These are phyloP conservation scores for Ascochyta viciae-villosae DNA, from an alignment of 2,329 filamentous ascomycete species.

Conservation along the genomic window DNA sequence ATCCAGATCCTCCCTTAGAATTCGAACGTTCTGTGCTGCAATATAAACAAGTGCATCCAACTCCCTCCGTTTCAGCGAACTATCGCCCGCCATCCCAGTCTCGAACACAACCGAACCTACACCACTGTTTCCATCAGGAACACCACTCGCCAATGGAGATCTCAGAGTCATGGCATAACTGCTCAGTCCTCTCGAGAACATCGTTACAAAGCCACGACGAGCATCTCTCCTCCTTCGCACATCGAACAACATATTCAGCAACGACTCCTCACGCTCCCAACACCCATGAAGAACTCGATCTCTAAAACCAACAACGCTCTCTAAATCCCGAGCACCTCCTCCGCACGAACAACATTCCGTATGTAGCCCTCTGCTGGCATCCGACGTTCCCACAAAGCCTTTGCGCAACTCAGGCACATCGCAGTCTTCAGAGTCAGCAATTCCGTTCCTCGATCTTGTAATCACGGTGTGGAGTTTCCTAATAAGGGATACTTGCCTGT, in stretches of 20 bases:
- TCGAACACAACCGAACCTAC: not conserved
- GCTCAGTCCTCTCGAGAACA: not conserved
- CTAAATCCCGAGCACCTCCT: not conserved
- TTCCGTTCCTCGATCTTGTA: slow-evolving; percentile 18
- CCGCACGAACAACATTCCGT: not conserved
- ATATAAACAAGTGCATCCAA: not conserved
- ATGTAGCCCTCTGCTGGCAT: too few species aligned
- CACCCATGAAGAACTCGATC: slow-evolving; percentile 18
- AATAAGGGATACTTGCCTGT: slow-evolving; percentile 21
- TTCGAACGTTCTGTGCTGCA: not conserved
- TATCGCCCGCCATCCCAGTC: not conserved
- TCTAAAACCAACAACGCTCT: slow-evolving; percentile 14
- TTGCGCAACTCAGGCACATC: slow-evolving; percentile 18
- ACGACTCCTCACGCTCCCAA: slow-evolving; percentile 24
- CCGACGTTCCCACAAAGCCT: not conserved
- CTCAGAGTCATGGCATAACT: too few species aligned
- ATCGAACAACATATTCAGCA: not conserved
- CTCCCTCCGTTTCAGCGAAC: not conserved
- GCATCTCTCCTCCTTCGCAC: not conserved
- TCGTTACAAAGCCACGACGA: not conserved
- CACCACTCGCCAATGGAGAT: not conserved
- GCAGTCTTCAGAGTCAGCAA: slow-evolving; percentile 21
- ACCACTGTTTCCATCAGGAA: not conserved
- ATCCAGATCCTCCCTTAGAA: not conserved
- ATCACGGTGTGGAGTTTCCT: slow-evolving; percentile 18